phyloP scores from a whole-genome alignment of 2,329 filamentous ascomycete species.

The Shiraia sp. region DNA sequence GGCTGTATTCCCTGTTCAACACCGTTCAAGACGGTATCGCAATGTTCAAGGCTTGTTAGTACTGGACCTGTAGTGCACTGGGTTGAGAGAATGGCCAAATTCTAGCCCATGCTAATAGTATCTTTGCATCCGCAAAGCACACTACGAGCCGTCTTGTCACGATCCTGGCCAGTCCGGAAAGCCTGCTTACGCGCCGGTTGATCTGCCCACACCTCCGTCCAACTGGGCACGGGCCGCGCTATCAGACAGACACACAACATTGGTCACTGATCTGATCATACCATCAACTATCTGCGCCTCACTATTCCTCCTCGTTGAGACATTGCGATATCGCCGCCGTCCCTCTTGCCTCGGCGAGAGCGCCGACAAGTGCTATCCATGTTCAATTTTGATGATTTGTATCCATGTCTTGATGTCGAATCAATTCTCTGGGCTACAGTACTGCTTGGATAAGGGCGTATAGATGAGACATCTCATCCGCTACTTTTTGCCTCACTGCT shows the following conservation, averaged over 20 bases:
- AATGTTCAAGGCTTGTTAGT: conserved; percentile 10
- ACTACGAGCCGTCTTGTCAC: conserved; percentile 29
- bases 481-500: no score
- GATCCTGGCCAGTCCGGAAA: conserved; percentile 25
- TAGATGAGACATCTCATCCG: no score
- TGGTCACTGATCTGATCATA: conserved; percentile 25
- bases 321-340: conserved; percentile 30
- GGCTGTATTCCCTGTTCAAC: conserved; percentile 15
- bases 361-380: conserved; percentile 1
- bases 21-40: conserved; percentile 16
- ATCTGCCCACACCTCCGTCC: conserved; percentile 37
- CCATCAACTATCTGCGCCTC: conserved; percentile 29
- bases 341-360: neutral
- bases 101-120: conserved; percentile 8
- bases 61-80: conserved; percentile 8
- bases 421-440: no score
- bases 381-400: conserved; percentile 8
- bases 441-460: no score
- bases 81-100: conserved; percentile 3
- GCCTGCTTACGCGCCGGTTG: conserved; percentile 44
- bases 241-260: conserved; percentile 29
- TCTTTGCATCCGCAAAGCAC: conserved; percentile 14
- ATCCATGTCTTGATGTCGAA: conserved; percentile 31
- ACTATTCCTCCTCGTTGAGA: conserved; percentile 22
- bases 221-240: conserved; percentile 43